Base-by-base conservation (phyloP, 352 stramenopile genomes). In the Pelagophyceae sp. region DNA sequence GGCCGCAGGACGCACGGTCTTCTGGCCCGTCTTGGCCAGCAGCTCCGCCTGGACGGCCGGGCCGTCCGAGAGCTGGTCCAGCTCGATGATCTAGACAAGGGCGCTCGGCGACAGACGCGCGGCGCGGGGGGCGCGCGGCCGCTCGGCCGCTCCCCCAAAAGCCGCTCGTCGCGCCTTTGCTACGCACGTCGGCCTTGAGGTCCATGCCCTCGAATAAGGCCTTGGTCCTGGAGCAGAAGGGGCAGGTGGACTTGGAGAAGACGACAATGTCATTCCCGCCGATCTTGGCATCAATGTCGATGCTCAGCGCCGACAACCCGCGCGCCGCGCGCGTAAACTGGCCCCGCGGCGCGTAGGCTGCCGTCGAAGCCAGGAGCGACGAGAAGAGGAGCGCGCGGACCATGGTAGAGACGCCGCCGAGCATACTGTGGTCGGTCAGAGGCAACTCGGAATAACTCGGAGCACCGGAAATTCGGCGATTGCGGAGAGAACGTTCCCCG, bases 221-320 rank as follows among this genome's bases (percentile, higher is more conserved):
- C 76, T 97, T 94, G 5, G 96, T 87, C 64, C 90, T 83, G 50
- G 83, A 88, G 80, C 93, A 97, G 83, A 95, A 95, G 0, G 91
- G 88, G 69, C 93, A 98, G 79, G 95, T 93, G 27, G 90, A 87
- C 81, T 98, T 96, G 20, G 91, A 94, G 77, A 98, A 95, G 60
- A 98, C 90, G 31, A 97, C 90, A 37, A 98, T 89, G 80, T 87
- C 29, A 19, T 11, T 32, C 11, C 11, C 60, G 25, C 11, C 60
- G 60, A 67, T 27, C 11, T 11, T 31, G 11, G 15, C 60, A 11
- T 67, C 25, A 31, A 67, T 67, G 50, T 27, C 27, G 50, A 61
- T 27, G 50, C 17, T 27, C 50, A 61, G 17, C 17, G 50, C 27
- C 17, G n/a, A n/a, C n/a, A n/a, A n/a, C n/a, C n/a, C n/a, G n/a